phyloP scores from a whole-genome alignment of 2,329 filamentous ascomycete species.

The Alternaria arbusti region DNA sequence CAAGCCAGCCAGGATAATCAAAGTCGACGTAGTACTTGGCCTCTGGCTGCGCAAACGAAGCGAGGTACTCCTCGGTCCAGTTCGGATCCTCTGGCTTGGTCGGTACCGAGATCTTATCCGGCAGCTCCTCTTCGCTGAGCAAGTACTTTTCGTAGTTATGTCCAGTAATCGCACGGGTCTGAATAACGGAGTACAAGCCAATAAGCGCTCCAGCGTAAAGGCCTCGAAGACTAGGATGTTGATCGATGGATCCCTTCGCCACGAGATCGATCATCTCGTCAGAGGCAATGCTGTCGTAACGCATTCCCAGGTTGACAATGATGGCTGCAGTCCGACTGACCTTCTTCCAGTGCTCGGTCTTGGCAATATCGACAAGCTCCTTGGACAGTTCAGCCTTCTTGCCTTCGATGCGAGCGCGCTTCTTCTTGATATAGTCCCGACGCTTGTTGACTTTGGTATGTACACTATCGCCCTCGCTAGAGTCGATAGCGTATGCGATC shows the following conservation, averaged over 20 bases:
- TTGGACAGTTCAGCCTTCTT: constrained; percentile 82
- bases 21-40: constrained; percentile 90
- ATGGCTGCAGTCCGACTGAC: constrained; percentile 89
- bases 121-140: constrained; percentile 76
- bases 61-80: constrained; percentile 81
- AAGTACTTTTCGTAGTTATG: constrained; percentile 90
- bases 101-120: constrained; percentile 75
- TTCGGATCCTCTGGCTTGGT: constrained; percentile 73
- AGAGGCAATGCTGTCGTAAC: constrained; percentile 88
- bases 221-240: constrained; percentile 82
- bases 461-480: constrained; percentile 62
- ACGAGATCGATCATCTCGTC: constrained; percentile 83
- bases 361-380: constrained; percentile 79
- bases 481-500: constrained; percentile 57
- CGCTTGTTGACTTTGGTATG: constrained; percentile 67
- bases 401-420: constrained; percentile 77
- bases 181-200: constrained; percentile 78
- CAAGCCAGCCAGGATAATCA: constrained; percentile 94
- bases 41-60: constrained; percentile 76
- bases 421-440: constrained; percentile 74
- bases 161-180: constrained; percentile 82
- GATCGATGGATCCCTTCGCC: constrained; percentile 81
- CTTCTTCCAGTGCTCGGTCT: constrained; percentile 93
- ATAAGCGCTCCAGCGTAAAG: constrained; percentile 83
- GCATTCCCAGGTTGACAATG: constrained; percentile 85